Evolutionary conservation across 2,329 filamentous ascomycete species (phyloP).

Genomic region (Fusarium tuaranense): DNA sequence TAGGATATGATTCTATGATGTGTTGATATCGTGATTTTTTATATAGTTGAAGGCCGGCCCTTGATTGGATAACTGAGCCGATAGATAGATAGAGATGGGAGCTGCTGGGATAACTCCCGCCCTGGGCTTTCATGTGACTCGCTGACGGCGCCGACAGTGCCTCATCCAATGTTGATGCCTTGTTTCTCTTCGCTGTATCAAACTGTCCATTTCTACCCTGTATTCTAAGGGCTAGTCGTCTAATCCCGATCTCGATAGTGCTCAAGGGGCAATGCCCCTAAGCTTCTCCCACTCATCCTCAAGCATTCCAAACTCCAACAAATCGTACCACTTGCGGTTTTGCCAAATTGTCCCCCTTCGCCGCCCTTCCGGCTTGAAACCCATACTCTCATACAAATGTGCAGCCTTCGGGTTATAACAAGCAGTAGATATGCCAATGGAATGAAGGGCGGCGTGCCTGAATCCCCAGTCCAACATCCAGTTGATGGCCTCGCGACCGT

Average conservation of each 20-base stretch:
- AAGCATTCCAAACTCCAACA: slow-evolving; percentile 52
- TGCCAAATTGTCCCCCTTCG: slow-evolving; percentile 56
- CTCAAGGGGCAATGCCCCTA: slow-evolving; percentile 10
- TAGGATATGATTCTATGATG: neutral
- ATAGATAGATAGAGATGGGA: neutral
- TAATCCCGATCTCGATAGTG: neutral
- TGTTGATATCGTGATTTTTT: neutral
- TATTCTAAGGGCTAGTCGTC: neutral
- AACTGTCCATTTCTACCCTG: neutral
- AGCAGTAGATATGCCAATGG: slow-evolving; percentile 54
- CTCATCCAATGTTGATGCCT: neutral
- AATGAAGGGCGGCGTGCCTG: slow-evolving; percentile 55
- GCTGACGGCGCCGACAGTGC: neutral
- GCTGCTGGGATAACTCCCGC: neutral
- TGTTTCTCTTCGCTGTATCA: neutral
- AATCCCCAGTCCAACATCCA: slow-evolving; percentile 62
- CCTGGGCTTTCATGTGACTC: neutral
- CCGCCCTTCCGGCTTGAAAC: slow-evolving; percentile 57
- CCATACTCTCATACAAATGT: slow-evolving; percentile 57
- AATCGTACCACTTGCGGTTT: slow-evolving; percentile 56
- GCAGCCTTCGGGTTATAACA: slow-evolving; percentile 57
- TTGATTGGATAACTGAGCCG: neutral
- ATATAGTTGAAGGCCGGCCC: neutral
- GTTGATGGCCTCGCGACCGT: slow-evolving; percentile 59
- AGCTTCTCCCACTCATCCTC: slow-evolving; percentile 53